Evolutionary conservation across 345 rosid genomes (phyloP).

Genomic region (Acer campestre): DNA sequence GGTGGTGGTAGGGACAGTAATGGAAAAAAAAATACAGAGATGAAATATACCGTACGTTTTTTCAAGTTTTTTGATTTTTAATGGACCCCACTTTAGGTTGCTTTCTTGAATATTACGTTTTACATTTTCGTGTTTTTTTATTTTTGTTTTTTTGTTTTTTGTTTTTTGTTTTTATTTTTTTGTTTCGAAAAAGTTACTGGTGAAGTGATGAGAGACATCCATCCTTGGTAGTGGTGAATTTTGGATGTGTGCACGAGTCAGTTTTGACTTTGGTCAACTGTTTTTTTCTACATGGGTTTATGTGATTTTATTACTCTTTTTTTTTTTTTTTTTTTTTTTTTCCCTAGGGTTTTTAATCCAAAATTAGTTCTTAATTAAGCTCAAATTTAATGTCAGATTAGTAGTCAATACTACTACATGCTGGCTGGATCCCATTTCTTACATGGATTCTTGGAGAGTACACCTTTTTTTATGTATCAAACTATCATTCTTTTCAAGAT

Average conservation of each 20-base stretch:
- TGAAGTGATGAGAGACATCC: not conserved
- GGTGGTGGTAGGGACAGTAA: conserved; percentile 14
- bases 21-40: not conserved
- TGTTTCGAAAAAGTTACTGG: not conserved
- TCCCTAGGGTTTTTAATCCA: not conserved
- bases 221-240: conserved; percentile 2
- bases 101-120: conserved; percentile 9
- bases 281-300: not conserved
- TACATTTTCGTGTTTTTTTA: not conserved
- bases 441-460: no score
- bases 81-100: not conserved
- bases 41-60: conserved; percentile 3
- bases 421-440: no score
- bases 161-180: not conserved
- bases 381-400: not conserved
- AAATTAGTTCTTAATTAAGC: not conserved
- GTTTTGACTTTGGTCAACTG: conserved; percentile 17
- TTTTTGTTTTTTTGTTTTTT: not conserved
- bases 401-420: no score
- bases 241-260: not conserved
- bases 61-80: not conserved
- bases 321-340: no score
- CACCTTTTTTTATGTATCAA: no score
- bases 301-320: not conserved
- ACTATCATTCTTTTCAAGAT: no score